phyloP scores from a whole-genome alignment of 176 grass and related monocot genomes.

The Luzula sylvatica region DNA sequence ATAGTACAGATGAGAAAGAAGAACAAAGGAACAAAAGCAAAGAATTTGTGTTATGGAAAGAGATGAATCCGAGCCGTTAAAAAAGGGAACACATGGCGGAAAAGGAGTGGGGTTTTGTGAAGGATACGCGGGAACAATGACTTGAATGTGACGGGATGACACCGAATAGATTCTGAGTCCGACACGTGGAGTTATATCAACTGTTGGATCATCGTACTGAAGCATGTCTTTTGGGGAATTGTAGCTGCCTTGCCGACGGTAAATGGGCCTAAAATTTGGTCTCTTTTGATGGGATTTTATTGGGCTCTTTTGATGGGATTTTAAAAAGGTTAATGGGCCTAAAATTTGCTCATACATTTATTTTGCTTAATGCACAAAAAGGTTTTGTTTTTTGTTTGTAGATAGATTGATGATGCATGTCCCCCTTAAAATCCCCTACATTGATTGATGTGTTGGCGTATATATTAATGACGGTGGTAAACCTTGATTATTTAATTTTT shows the following conservation, averaged over 20 bases:
- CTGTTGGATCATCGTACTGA: not conserved
- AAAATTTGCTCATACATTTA: too few relatives aligned
- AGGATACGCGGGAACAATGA: not conserved
- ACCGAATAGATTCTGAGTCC: not conserved
- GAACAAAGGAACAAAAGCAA: not conserved
- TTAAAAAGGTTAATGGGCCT: too few relatives aligned
- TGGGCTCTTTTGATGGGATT: too few relatives aligned
- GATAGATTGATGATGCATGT: too few relatives aligned
- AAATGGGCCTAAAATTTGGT: not conserved
- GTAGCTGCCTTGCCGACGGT: slow-evolving; percentile 1
- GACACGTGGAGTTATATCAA: not conserved
- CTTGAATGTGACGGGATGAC: slow-evolving; percentile 8
- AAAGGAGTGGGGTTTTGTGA: not conserved
- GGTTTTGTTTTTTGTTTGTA: too few relatives aligned
- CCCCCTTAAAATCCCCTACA: too few relatives aligned
- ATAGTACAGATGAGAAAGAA: not conserved
- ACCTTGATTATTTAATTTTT: too few relatives aligned
- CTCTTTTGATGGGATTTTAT: not conserved
- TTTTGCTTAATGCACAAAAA: too few relatives aligned
- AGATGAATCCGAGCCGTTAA: not conserved
- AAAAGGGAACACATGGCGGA: not conserved
- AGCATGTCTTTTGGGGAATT: not conserved
- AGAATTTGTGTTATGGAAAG: slow-evolving; percentile 2
- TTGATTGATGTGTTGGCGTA: too few relatives aligned
- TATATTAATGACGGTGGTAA: too few relatives aligned